phyloP scores from a whole-genome alignment of 2,329 filamentous ascomycete genomes.

The Cyclaneusma minus region DNA sequence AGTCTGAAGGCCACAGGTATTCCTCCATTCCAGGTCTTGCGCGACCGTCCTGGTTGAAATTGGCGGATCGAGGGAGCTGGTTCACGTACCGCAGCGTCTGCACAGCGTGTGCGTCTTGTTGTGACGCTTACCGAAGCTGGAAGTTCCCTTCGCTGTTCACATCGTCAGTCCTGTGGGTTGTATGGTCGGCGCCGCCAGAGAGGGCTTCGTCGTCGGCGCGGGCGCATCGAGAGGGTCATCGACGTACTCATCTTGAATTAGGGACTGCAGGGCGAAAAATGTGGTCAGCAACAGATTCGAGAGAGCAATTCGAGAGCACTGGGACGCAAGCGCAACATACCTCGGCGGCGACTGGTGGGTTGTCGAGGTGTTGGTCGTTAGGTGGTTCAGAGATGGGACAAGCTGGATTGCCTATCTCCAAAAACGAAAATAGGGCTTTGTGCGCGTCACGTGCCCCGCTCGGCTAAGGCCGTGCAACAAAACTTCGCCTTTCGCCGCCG shows the following conservation, averaged over 20 bases:
- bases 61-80: too few relatives aligned
- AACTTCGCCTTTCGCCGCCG: too few relatives aligned
- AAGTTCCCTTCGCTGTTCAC: slow-evolving; percentile 18
- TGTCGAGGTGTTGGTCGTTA: slow-evolving; percentile 12
- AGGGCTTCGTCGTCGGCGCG: slow-evolving; percentile 3
- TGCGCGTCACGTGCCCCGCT: too few relatives aligned
- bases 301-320: slow-evolving; percentile 1
- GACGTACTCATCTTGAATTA: slow-evolving; percentile 20
- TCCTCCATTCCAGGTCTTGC: slow-evolving; percentile 2
- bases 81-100: slow-evolving; percentile 21
- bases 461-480: too few relatives aligned
- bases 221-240: not conserved
- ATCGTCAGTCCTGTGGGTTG: slow-evolving; percentile 9
- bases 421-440: not conserved
- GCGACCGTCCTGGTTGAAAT: too few relatives aligned
- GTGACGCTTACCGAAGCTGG: slow-evolving; percentile 18
- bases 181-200: not conserved
- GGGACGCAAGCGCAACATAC: slow-evolving; percentile 8
- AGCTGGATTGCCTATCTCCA: slow-evolving; percentile 2
- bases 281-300: slow-evolving; percentile 4
- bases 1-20: slow-evolving; percentile 7
- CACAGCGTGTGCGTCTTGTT: slow-evolving; percentile 21
- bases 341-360: slow-evolving; percentile 8
- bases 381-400: slow-evolving; percentile 12
- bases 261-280: slow-evolving; percentile 9